Evolutionary conservation across 2,329 filamentous ascomycete genomes (phyloP).

Genomic region (Neodidymelliopsis sp.): DNA sequence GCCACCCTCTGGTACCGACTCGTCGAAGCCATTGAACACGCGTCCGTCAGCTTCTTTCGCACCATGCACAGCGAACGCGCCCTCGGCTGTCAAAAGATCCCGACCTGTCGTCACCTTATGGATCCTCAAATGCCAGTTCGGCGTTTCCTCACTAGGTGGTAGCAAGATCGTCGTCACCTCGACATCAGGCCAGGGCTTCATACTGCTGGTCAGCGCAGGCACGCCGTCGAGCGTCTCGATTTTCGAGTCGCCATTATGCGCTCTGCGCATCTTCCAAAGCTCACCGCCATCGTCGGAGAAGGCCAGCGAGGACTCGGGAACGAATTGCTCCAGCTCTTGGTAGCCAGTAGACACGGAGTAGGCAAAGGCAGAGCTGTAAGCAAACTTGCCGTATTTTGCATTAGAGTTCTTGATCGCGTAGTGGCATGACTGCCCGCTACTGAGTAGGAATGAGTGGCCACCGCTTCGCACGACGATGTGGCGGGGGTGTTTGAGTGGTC

Average conservation of each 20-base stretch:
- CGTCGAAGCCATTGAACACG: conserved; percentile 55
- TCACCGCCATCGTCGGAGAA: conserved; percentile 80
- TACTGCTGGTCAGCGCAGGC: conserved; percentile 71
- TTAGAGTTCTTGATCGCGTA: conserved; percentile 84
- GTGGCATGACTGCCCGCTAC: conserved; percentile 78
- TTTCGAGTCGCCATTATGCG: conserved; percentile 66
- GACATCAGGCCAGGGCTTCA: conserved; percentile 76
- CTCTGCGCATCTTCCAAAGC: conserved; percentile 77
- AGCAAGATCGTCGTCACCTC: conserved; percentile 70
- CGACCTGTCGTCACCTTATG: conserved; percentile 68
- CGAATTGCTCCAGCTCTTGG: conserved; percentile 78
- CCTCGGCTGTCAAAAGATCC: conserved; percentile 74
- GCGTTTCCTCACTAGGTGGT: conserved; percentile 64
- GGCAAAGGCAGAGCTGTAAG: conserved; percentile 77
- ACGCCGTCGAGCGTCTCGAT: conserved; percentile 64
- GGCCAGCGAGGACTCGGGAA: conserved; percentile 77
- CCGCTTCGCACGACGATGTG: conserved; percentile 76
- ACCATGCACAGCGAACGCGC: conserved; percentile 73
- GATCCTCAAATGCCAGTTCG: conserved; percentile 71
- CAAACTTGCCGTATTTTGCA: conserved; percentile 81
- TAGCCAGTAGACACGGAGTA: conserved; percentile 80
- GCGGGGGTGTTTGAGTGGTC: conserved; percentile 70
- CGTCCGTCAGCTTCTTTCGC: conserved; percentile 66
- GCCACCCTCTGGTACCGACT: conserved; percentile 52
- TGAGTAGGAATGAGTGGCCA: conserved; percentile 77